phyloP scores from a whole-genome alignment of 163 green algal genomes.

The Coccomyxa subellipsoidea region DNA sequence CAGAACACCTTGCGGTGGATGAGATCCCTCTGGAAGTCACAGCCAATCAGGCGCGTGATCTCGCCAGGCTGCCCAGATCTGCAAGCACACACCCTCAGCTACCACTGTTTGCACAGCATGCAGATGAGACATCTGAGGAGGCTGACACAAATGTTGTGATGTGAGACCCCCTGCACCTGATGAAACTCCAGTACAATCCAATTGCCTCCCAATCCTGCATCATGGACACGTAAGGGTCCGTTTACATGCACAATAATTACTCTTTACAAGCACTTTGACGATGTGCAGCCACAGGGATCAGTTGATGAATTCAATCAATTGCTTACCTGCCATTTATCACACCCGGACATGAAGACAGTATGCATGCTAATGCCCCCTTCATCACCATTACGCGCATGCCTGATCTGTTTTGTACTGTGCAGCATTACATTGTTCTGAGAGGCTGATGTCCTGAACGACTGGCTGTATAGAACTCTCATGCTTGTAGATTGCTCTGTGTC shows the following conservation, averaged over 20 bases:
- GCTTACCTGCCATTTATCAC: neutral
- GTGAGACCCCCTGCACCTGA: no score
- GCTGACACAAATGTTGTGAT: no score
- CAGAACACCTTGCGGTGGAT: neutral
- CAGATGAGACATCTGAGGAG: neutral
- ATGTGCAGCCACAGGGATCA: no score
- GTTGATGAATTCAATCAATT: neutral
- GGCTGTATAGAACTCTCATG: neutral
- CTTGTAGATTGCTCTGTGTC: neutral
- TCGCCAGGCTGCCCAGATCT: neutral
- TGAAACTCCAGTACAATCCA: neutral
- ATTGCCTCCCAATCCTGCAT: neutral
- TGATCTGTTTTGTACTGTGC: neutral
- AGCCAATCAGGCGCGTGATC: slow-evolving; percentile 1
- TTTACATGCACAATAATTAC: neutral
- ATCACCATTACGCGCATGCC: neutral
- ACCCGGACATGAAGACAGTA: neutral
- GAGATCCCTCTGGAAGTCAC: neutral
- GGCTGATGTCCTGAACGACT: neutral
- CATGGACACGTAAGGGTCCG: neutral
- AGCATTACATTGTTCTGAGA: neutral
- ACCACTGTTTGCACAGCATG: neutral
- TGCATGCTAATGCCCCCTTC: neutral
- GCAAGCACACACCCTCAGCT: neutral
- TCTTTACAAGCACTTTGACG: no score